These are phyloP conservation scores for Lactarius hengduanensis DNA, from an alignment of 768 basidiomycete genomes.

Conservation along the genomic window DNA sequence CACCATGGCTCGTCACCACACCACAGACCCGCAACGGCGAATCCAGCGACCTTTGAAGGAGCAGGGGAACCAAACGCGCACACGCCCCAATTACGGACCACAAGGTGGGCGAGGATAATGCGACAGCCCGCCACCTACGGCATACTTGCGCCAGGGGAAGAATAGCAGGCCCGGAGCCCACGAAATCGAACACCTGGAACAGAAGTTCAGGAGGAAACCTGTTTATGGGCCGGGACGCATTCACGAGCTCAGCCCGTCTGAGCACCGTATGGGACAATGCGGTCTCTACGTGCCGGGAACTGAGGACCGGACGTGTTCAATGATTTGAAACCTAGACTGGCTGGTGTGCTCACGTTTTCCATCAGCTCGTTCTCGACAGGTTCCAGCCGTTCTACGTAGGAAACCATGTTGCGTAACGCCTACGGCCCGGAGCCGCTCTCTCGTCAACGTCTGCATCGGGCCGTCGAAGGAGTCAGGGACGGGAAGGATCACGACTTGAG, in stretches of 20 bases:
- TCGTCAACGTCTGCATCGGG: background rate
- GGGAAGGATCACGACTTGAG: background rate
- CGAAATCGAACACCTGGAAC: constrained; percentile 2
- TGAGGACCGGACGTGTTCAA: background rate
- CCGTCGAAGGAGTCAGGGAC: background rate
- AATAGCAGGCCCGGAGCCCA: constrained; percentile 4
- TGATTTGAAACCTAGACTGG: background rate
- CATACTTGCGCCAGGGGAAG: constrained; percentile 5
- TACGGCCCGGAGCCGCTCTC: background rate
- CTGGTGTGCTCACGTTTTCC: constrained; percentile 1
- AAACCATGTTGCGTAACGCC: constrained; percentile 3
- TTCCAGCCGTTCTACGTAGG: background rate
- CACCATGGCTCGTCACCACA: background rate
- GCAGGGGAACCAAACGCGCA: constrained; percentile 10
- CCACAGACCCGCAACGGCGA: background rate
- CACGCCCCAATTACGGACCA: constrained; percentile 6
- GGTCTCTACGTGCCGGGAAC: constrained; percentile 3
- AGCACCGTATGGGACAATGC: constrained; percentile 5
- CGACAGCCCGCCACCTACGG: background rate
- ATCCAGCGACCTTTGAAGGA: constrained; percentile 9
- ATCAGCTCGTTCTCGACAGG: background rate
- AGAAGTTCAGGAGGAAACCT: constrained; percentile 7
- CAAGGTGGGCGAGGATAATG: constrained; percentile 5
- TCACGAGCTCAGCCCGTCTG: background rate
- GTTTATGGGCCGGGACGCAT: background rate